phyloP scores from a whole-genome alignment of 306 rosid species.

The Quercus alba region DNA sequence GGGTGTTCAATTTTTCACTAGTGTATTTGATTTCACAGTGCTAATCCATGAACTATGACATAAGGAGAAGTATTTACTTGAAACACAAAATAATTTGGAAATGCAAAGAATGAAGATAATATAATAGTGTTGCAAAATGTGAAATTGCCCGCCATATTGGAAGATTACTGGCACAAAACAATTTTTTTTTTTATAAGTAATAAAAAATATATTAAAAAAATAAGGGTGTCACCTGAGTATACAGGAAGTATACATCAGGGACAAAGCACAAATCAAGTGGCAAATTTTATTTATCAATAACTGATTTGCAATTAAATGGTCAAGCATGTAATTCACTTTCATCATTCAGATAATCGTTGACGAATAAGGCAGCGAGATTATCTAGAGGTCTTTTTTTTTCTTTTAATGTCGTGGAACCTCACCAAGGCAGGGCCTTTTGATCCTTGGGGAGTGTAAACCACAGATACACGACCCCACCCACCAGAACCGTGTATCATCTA shows the following conservation, averaged over 20 bases:
- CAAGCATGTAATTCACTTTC: background rate
- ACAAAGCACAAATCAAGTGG: background rate
- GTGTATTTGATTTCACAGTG: background rate
- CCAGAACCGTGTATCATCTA: no score
- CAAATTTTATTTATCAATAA: background rate
- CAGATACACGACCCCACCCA: no score
- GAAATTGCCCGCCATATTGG: background rate
- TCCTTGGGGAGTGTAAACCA: no score
- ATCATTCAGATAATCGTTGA: background rate
- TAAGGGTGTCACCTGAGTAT: no score
- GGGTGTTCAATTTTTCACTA: background rate
- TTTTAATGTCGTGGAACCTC: no score
- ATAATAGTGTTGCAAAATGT: background rate
- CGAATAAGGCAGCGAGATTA: background rate
- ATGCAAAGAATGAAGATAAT: background rate
- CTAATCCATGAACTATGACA: background rate
- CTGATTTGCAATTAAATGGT: background rate
- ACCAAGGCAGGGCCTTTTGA: no score
- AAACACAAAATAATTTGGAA: background rate
- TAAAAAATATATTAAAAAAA: no score
- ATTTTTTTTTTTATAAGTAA: no score
- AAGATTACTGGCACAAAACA: background rate
- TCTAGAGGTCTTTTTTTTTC: background rate
- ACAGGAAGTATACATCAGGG: no score
- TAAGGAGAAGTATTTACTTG: constrained; percentile 2